Conservation (phyloP, 2,329 filamentous ascomycete genomes). For the Aspergillus luchuensis region DNA sequence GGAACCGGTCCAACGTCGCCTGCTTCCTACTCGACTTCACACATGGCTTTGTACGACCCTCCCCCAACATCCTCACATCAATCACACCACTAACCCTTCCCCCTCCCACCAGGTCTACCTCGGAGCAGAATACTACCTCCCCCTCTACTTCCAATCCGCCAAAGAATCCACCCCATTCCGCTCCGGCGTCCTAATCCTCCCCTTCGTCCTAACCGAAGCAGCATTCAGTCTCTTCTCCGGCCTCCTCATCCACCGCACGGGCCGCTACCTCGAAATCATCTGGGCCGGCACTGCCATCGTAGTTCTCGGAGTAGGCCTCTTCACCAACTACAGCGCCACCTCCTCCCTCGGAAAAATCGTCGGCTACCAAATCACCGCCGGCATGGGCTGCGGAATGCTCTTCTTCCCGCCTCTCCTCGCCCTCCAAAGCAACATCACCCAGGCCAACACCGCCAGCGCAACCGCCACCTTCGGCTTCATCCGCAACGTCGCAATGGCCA, state of each 20-base stretch:
- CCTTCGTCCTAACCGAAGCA: constrained; percentile 56
- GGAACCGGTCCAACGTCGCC: constrained; percentile 58
- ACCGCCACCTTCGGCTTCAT: constrained; percentile 58
- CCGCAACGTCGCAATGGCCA: constrained; percentile 68
- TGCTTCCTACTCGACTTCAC: constrained; percentile 54
- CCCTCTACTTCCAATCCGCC: constrained; percentile 72
- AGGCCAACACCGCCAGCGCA: constrained; percentile 53
- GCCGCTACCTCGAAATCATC: constrained; percentile 51
- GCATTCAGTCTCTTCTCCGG: constrained; percentile 50
- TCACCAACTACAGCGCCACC: constrained; percentile 43
- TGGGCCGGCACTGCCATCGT: constrained; percentile 47
- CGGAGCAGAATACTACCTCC: constrained; percentile 68
- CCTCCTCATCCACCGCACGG: constrained; percentile 53
- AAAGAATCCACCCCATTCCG: constrained; percentile 61
- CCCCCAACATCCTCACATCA: too few relatives aligned
- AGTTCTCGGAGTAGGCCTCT: constrained; percentile 52
- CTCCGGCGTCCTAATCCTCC: constrained; percentile 63
- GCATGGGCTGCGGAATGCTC: constrained; percentile 54
- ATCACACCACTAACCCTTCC: constrained; percentile 19
- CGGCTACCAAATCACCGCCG: constrained; percentile 53
- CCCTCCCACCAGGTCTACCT: constrained; percentile 62
- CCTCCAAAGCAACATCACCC: constrained; percentile 54
- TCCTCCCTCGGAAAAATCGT: constrained; percentile 47
- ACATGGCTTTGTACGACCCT: constrained; percentile 47
- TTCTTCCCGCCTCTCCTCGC: constrained; percentile 62